phyloP scores from a whole-genome alignment of 2,329 filamentous ascomycete genomes.

The Ophiostoma australiae region DNA sequence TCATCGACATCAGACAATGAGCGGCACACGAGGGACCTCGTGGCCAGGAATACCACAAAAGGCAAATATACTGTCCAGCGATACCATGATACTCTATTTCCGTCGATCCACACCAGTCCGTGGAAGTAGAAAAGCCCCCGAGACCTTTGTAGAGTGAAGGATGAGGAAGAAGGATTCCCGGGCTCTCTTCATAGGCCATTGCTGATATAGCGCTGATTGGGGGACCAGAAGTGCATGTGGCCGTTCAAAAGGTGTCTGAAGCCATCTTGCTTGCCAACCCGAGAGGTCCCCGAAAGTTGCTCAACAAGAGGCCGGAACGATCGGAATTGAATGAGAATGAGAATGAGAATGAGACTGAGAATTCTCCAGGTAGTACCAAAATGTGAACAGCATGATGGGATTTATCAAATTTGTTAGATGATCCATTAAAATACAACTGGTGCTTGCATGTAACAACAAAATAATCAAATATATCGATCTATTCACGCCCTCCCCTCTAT shows the following conservation, averaged over 20 bases:
- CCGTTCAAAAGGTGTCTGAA: background rate
- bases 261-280: background rate
- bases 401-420: background rate
- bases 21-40: background rate
- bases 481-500: background rate
- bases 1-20: background rate
- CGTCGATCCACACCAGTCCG: background rate
- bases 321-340: background rate
- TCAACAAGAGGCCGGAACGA: background rate
- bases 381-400: background rate
- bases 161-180: background rate
- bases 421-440: background rate
- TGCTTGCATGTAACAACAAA: constrained; percentile 2
- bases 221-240: background rate
- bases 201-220: background rate
- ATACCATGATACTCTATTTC: no score
- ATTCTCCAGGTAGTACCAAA: no score
- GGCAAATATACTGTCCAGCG: background rate
- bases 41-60: background rate
- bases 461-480: background rate
- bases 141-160: background rate
- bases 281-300: background rate
- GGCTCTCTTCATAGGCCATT: background rate
- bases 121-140: background rate
- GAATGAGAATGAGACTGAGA: no score